These are phyloP conservation scores for Alternaria brassicae DNA, from an alignment of 2,329 filamentous ascomycete species.

Conservation along the genomic window DNA sequence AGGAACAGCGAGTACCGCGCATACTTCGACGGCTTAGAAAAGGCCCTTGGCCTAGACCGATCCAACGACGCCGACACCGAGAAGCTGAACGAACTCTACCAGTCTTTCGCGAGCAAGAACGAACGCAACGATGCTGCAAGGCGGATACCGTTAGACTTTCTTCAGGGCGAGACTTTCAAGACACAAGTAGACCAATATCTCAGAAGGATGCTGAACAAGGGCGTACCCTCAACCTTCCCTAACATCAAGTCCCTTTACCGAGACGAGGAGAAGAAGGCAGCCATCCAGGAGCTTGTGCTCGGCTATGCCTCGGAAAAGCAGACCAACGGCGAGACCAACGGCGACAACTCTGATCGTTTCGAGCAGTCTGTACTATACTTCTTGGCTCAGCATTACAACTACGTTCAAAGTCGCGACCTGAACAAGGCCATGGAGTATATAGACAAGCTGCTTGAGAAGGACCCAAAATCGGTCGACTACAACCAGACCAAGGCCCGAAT, in stretches of 20 bases:
- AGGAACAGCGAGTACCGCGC: slow-evolving; percentile 86
- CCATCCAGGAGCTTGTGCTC: slow-evolving; percentile 76
- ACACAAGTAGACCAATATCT: slow-evolving; percentile 80
- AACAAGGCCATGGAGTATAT: slow-evolving; percentile 81
- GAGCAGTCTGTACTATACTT: slow-evolving; percentile 86
- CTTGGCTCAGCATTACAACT: slow-evolving; percentile 96
- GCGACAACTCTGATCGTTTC: slow-evolving; percentile 65
- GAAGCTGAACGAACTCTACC: slow-evolving; percentile 77
- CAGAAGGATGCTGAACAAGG: slow-evolving; percentile 84
- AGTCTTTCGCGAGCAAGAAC: slow-evolving; percentile 80
- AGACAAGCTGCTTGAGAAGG: slow-evolving; percentile 80
- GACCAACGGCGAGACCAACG: slow-evolving; percentile 60
- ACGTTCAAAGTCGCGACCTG: slow-evolving; percentile 83
- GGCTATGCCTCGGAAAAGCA: slow-evolving; percentile 73
- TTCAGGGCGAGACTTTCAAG: slow-evolving; percentile 80
- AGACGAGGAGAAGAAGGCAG: slow-evolving; percentile 77
- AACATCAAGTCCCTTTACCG: slow-evolving; percentile 94
- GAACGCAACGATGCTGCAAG: slow-evolving; percentile 84
- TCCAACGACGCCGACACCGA: slow-evolving; percentile 70
- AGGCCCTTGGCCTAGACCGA: slow-evolving; percentile 68
- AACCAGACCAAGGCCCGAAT: slow-evolving; percentile 95
- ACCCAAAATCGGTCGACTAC: slow-evolving; percentile 85
- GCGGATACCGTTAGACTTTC: slow-evolving; percentile 87
- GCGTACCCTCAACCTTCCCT: slow-evolving; percentile 93
- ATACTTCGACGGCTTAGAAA: slow-evolving; percentile 82